phyloP scores from a whole-genome alignment of 805 yeast species.

The Clavispora carvajalis region DNA sequence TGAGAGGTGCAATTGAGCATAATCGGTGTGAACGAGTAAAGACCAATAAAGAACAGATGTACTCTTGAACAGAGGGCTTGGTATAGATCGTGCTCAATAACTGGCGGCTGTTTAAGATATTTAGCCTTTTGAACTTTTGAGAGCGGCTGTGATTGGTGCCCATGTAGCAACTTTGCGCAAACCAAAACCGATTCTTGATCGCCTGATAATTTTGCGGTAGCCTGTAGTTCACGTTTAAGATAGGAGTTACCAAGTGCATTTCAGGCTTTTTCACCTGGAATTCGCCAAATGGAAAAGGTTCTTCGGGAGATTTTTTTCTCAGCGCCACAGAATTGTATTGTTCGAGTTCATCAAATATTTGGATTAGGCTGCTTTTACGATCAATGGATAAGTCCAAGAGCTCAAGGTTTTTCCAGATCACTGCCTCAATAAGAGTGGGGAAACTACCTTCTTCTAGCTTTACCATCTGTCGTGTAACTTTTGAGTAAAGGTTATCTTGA shows the following conservation, averaged over 20 bases:
- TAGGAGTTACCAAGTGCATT: constrained; percentile 8
- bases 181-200: constrained; percentile 16
- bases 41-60: constrained; percentile 33
- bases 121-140: neutral
- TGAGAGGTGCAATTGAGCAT: constrained; percentile 32
- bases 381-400: constrained; percentile 2
- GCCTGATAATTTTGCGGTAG: constrained; percentile 10
- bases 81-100: constrained; percentile 17
- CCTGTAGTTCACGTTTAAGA: constrained; percentile 4
- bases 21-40: constrained; percentile 35
- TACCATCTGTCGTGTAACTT: constrained; percentile 9
- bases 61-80: constrained; percentile 33
- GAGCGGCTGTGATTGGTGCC: neutral
- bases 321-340: constrained; percentile 10
- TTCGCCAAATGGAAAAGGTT: constrained; percentile 9
- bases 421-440: constrained; percentile 9
- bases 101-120: constrained; percentile 5
- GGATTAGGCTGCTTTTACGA: constrained; percentile 4
- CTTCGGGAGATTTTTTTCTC: neutral
- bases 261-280: constrained; percentile 7
- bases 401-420: constrained; percentile 15
- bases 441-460: constrained; percentile 2
- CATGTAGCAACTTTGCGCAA: constrained; percentile 5
- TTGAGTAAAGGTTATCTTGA: constrained; percentile 3
- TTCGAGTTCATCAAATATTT: constrained; percentile 10